Evolutionary conservation across 352 stramenopile species (phyloP).

Genomic region (Chrysophaeum taylorii): DNA sequence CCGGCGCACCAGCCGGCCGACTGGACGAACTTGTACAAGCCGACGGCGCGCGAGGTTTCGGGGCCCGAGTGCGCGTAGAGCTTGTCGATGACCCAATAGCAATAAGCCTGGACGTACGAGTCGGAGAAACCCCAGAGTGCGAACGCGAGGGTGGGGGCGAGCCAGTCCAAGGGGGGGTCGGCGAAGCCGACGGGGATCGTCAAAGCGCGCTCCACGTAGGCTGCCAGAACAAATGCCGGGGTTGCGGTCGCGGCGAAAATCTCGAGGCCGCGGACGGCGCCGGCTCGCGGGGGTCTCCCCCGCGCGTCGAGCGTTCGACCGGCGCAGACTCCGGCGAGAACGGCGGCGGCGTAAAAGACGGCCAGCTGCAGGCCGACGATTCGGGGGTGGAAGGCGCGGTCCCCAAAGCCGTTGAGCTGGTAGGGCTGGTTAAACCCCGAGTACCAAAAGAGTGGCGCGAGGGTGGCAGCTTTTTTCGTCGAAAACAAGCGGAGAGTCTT

Average conservation of each 20-base stretch:
- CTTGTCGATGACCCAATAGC: slow-evolving; percentile 60
- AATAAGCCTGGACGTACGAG: slow-evolving; percentile 58
- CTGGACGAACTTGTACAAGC: slow-evolving; percentile 59
- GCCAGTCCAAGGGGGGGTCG: not conserved
- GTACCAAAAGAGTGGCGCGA: slow-evolving; percentile 38
- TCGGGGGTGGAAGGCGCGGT: slow-evolving; percentile 35
- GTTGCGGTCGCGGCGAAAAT: slow-evolving; percentile 33
- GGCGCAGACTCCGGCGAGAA: slow-evolving; percentile 30
- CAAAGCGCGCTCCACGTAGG: not conserved
- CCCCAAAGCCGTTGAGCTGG: slow-evolving; percentile 39
- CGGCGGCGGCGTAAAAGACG: slow-evolving; percentile 39
- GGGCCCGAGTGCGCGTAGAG: no score
- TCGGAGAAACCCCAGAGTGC: slow-evolving; percentile 57
- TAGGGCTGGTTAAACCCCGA: slow-evolving; percentile 46
- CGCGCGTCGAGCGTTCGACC: slow-evolving; percentile 32
- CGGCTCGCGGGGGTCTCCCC: not conserved
- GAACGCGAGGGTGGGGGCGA: slow-evolving; percentile 46
- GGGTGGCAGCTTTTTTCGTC: slow-evolving; percentile 22
- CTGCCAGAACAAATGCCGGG: not conserved
- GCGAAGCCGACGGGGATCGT: no score
- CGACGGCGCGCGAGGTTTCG: slow-evolving; percentile 42
- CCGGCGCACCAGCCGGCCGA: slow-evolving; percentile 21
- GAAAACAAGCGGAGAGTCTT: slow-evolving; percentile 31
- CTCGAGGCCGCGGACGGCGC: slow-evolving; percentile 23
- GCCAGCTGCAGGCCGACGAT: slow-evolving; percentile 38